Evolutionary conservation across 139 green algal species (phyloP).

Genomic region (Chlorella sorokiniana): DNA sequence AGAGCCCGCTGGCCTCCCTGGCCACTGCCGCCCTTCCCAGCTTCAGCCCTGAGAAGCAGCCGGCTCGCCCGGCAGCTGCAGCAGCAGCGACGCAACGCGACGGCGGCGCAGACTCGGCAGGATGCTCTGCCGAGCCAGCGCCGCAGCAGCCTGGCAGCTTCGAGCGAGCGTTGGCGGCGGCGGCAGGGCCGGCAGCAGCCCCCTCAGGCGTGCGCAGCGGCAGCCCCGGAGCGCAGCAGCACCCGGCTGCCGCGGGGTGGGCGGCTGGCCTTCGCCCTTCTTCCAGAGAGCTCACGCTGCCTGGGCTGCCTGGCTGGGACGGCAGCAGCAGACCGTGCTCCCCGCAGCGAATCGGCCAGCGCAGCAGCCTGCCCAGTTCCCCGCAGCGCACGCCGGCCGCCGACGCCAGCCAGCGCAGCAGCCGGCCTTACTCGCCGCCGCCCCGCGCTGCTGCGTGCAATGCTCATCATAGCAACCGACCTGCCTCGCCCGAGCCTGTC

Average conservation of each 20-base stretch:
- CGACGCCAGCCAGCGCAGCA: too few species aligned
- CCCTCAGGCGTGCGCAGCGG: neutral
- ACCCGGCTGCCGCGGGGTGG: neutral
- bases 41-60: constrained; percentile 26
- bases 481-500: too few species aligned
- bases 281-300: constrained; percentile 5
- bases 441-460: neutral
- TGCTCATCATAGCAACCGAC: too few species aligned
- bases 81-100: neutral
- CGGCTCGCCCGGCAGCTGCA: neutral
- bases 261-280: neutral
- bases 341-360: too few species aligned
- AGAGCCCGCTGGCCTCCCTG: constrained; percentile 25
- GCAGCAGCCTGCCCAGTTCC: too few species aligned
- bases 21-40: constrained; percentile 13
- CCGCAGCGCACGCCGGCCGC: too few species aligned
- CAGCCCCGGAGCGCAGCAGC: neutral
- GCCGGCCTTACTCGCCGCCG: neutral
- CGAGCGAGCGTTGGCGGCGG: too few species aligned
- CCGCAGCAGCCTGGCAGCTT: too few species aligned
- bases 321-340: too few species aligned
- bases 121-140: too few species aligned
- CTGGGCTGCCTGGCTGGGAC: constrained; percentile 16
- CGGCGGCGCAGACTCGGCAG: too few species aligned
- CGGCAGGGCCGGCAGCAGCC: neutral